These are phyloP conservation scores for Aaosphaeria arxii DNA, from an alignment of 2,329 filamentous ascomycete genomes.

Conservation along the genomic window DNA sequence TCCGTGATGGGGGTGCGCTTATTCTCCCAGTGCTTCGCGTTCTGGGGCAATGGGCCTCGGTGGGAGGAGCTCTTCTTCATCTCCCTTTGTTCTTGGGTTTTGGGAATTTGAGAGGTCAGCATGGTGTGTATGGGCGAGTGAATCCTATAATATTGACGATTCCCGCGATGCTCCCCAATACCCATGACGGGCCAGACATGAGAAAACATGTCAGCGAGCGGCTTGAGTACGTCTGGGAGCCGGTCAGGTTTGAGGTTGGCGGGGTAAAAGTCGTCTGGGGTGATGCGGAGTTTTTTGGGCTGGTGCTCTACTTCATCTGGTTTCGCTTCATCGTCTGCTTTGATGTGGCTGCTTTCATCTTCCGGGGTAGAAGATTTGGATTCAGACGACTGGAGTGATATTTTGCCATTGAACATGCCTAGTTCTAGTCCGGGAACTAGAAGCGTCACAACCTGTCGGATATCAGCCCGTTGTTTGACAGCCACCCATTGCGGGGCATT, in stretches of 20 bases:
- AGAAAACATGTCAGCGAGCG: constrained; percentile 77
- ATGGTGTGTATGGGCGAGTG: constrained; percentile 86
- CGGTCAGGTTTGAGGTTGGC: constrained; percentile 39
- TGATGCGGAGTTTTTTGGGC: constrained; percentile 31
- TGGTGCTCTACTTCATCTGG: constrained; percentile 7
- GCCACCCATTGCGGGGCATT: constrained; percentile 63
- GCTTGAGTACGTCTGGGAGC: constrained; percentile 47
- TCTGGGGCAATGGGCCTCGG: constrained; percentile 56
- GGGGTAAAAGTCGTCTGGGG: constrained; percentile 51
- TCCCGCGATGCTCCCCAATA: constrained; percentile 72
- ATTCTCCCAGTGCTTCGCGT: constrained; percentile 66
- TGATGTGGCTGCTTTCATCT: background rate
- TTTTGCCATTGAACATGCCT: constrained; percentile 73
- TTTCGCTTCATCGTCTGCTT: background rate
- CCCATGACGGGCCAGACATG: constrained; percentile 88
- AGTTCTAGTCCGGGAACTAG: constrained; percentile 92
- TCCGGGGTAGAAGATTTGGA: background rate
- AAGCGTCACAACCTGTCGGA: constrained; percentile 76
- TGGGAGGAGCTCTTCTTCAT: constrained; percentile 43
- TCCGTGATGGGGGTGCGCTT: constrained; percentile 78
- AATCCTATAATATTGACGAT: constrained; percentile 60
- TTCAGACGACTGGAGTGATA: constrained; percentile 13
- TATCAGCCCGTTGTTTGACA: constrained; percentile 53
- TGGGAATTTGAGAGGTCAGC: constrained; percentile 70
- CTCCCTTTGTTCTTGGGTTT: constrained; percentile 64